Base-by-base conservation (phyloP, 1,284 basidiomycete genomes). In the Anthracocystis walkeri region DNA sequence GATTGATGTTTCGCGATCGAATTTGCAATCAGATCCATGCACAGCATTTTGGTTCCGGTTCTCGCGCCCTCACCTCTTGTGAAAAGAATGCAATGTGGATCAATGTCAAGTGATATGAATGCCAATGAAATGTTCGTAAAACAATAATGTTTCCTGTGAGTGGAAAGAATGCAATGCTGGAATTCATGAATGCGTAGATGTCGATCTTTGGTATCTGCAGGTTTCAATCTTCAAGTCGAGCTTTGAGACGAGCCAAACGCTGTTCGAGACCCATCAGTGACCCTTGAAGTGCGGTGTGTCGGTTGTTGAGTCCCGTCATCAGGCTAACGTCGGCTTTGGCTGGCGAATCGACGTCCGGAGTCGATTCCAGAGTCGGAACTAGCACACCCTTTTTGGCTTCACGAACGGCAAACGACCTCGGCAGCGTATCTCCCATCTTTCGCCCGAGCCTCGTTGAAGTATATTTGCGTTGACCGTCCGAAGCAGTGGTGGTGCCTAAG, bases 251-350 rank as follows among this genome's bases (percentile, higher is more conserved):
- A 31, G 73, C 73, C 14, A 75, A 58, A 1, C 73, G 63, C 27
- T 51, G 45, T 48, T 76, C 74, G 14, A 76, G 54, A 12, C 68
- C 74, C 33, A 69, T 25, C 41, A 76, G 23, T 10, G 68, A 72
- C 1, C 74, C 74, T n/a, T 76, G 74, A 11, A 76, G 58, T 5
- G 69, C 74, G 29, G 49, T 58, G 21, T 76, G 68, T 11, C 74
- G 65, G 10, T 63, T 55, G 8, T 65, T 57, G 41, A 76, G 63
- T 23, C 74, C 74, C 3, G 74, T 68, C 69, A 76, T 65, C 49
- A 76, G 29, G 65, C 74, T 76, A 27, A 69, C 55, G 44, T 76
- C 74, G 7, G 62, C 60, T 40, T 67, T 60, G 20, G 42, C 58
- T 3, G 63, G 58, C 23, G 62, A 65, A 4, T 66, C 64, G 31